Conservation (phyloP, 2,329 filamentous ascomycete species). For the Penicillium frequentans region DNA sequence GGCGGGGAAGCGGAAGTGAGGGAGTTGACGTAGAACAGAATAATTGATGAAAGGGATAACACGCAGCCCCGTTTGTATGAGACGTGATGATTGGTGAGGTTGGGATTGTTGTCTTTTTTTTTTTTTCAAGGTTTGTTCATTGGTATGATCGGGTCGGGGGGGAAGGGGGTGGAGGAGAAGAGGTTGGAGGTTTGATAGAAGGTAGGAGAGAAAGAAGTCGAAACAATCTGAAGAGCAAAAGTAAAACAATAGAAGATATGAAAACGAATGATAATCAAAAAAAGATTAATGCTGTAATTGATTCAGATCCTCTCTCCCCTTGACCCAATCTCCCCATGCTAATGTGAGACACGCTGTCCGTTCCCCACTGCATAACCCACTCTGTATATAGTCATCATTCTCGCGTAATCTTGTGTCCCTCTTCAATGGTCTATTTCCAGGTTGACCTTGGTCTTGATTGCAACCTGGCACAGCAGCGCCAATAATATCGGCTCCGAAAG, state of each 20-base stretch:
- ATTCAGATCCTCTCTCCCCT: slow-evolving; percentile 7
- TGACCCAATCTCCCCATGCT: slow-evolving; percentile 2
- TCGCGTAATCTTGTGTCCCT: slow-evolving; percentile 14
- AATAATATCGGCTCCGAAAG: slow-evolving; percentile 17
- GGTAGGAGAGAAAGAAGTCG: background rate
- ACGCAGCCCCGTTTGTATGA: background rate
- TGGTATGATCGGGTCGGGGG: background rate
- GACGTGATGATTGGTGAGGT: background rate
- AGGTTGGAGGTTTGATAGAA: background rate
- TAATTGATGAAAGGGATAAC: slow-evolving; percentile 10
- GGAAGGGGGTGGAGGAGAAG: background rate
- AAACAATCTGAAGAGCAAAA: background rate
- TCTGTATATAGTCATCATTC: slow-evolving; percentile 13
- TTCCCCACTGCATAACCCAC: slow-evolving; percentile 11
- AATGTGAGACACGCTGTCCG: slow-evolving; percentile 18
- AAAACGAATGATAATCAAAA: background rate
- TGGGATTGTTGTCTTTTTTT: background rate
- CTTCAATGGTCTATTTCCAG: background rate
- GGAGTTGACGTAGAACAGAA: slow-evolving; percentile 7
- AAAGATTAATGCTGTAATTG: slow-evolving; percentile 4
- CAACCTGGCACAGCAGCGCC: slow-evolving; percentile 10
- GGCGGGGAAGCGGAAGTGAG: slow-evolving; percentile 12
- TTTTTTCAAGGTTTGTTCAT: background rate
- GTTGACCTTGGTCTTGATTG: slow-evolving; percentile 8
- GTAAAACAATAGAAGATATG: background rate